A percentile compares a stretch with the other conserved stretches of the same genome.
These are phyloP conservation scores for Teratosphaeria nubilosa DNA, from an alignment of 2,329 filamentous ascomycete species.

Conservation along the genomic window DNA sequence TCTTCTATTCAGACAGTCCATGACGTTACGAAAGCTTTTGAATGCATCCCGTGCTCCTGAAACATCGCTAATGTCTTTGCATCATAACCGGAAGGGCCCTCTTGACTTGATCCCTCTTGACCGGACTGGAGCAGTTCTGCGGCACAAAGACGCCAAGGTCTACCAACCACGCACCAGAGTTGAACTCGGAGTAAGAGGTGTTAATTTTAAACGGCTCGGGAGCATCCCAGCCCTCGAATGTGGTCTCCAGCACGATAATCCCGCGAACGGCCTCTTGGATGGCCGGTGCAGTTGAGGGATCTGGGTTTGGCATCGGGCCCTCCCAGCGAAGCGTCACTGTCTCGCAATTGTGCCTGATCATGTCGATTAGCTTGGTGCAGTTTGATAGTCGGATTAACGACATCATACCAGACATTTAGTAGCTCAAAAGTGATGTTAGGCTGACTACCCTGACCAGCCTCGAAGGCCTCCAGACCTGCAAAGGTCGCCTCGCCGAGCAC, in stretches of 20 bases:
- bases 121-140: neutral
- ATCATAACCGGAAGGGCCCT: neutral
- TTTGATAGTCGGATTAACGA: neutral
- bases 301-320: conserved; percentile 9
- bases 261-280: conserved; percentile 11
- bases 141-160: conserved; percentile 7
- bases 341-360: conserved; percentile 10
- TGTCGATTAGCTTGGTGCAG: neutral
- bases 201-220: conserved; percentile 12
- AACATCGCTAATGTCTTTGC: neutral
- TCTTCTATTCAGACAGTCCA: neutral
- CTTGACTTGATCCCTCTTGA: neutral
- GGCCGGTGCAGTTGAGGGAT: conserved; percentile 2
- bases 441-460: conserved; percentile 15
- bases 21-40: neutral
- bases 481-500: conserved; percentile 19
- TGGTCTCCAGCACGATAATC: conserved; percentile 11
- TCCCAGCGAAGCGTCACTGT: conserved; percentile 16
- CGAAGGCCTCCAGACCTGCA: conserved; percentile 12
- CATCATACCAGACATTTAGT: conserved; percentile 13
- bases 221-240: conserved; percentile 1
- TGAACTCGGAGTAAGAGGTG: conserved; percentile 15
- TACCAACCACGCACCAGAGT: conserved; percentile 14
- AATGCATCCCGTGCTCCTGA: neutral
- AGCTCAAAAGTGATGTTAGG: conserved; percentile 15